Percentiles rank a stretch among this genome's conserved stretches.
These are phyloP conservation scores for Plasmodium coatneyi DNA, from an alignment of 169 alveolate genomes.

Conservation along the genomic window DNA sequence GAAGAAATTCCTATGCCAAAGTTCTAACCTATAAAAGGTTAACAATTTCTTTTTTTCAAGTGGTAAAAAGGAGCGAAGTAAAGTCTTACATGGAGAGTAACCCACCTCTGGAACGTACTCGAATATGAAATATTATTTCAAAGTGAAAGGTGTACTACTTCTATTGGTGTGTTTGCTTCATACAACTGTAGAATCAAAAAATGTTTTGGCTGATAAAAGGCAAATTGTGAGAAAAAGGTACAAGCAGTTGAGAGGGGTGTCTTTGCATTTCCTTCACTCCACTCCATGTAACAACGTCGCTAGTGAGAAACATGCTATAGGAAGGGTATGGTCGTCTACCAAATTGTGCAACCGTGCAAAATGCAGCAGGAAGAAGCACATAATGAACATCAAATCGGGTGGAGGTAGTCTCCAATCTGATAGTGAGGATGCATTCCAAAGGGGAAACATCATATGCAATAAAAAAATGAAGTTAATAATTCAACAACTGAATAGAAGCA, in stretches of 20 bases:
- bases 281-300: neutral
- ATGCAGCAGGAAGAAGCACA: neutral
- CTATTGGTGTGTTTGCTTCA: neutral
- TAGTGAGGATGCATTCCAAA: neutral
- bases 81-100: neutral
- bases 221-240: neutral
- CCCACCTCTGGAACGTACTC: neutral
- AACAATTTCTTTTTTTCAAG: neutral
- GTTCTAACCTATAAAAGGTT: neutral
- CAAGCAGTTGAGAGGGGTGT: neutral
- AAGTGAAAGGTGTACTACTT: neutral
- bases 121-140: conserved; percentile 23
- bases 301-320: neutral
- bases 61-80: neutral
- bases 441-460: conserved; percentile 21
- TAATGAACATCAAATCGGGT: neutral
- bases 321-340: neutral
- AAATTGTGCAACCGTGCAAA: neutral
- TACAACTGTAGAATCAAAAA: conserved; percentile 1
- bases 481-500: conserved; percentile 2
- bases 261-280: neutral
- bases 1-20: neutral
- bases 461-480: conserved; percentile 59
- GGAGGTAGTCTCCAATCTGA: neutral
- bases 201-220: neutral